A percentile compares a stretch with the other conserved stretches of the same genome.
phyloP scores from a whole-genome alignment of 2,329 filamentous ascomycete species.

The Hypoxylon rubiginosum region DNA sequence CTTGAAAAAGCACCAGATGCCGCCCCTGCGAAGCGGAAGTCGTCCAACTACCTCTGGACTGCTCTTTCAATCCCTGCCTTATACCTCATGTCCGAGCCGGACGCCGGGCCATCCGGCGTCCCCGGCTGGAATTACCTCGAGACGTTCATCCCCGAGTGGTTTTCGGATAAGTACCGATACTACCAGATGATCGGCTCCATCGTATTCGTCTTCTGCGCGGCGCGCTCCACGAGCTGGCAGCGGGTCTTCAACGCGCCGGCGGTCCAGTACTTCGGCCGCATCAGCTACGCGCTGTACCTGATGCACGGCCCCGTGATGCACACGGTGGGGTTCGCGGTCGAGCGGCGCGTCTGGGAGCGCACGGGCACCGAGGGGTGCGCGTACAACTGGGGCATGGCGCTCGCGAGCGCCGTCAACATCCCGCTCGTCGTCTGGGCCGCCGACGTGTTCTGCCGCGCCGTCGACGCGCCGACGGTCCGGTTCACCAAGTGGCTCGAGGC shows the following conservation, averaged over 20 bases:
- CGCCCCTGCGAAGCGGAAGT: constrained; percentile 22
- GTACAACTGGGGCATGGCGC: constrained; percentile 62
- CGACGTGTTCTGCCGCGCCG: constrained; percentile 68
- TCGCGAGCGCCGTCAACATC: constrained; percentile 63
- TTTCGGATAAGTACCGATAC: constrained; percentile 65
- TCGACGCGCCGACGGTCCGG: constrained; percentile 68
- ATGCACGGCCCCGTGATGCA: constrained; percentile 71
- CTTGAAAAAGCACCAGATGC: constrained; percentile 40
- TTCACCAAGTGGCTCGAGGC: constrained; percentile 69
- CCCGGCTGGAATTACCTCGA: constrained; percentile 67
- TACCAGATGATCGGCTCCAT: constrained; percentile 69
- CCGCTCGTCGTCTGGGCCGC: constrained; percentile 67
- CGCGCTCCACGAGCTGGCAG: constrained; percentile 62
- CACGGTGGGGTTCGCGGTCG: constrained; percentile 65
- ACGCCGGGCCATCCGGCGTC: constrained; percentile 57
- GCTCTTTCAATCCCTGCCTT: constrained; percentile 63
- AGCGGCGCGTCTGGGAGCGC: constrained; percentile 62
- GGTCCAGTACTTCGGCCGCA: constrained; percentile 71
- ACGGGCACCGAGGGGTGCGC: constrained; percentile 61
- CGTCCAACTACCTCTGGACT: constrained; percentile 54
- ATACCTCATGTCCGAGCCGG: constrained; percentile 66
- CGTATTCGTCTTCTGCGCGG: constrained; percentile 65
- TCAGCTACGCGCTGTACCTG: constrained; percentile 73
- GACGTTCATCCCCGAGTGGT: constrained; percentile 63
- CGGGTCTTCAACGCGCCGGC: constrained; percentile 63